Evolutionary conservation across 345 rosid species (phyloP), one percentile per base, ranked within the genome.

Genomic region (Pistacia atlantica): DNA sequence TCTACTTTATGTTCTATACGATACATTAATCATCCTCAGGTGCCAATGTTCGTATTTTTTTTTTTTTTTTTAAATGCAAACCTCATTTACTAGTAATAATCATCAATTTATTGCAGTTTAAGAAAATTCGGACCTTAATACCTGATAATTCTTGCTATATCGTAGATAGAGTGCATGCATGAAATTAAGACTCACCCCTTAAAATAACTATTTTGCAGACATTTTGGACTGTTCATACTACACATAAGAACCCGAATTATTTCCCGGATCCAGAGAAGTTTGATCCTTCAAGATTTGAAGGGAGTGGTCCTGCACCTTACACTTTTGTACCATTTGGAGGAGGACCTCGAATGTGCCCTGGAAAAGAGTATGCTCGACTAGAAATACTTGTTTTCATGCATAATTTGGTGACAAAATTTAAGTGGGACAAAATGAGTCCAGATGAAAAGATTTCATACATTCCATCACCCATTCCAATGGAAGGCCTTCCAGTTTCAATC

Each of bases 281-380:
- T 11, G 81, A 84, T 14, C 85, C 83, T 1, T 60, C 83, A 2
- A 74, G 80, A 45, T 77, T 81, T 7, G 81, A 84, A 8, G 87
- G 78, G 7, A 64, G 48, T 0, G 73, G 79, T 1, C 72, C 67
- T 4, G 77, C 78, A 18, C 75, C 86, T 22, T 75, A 37, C 76
- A 57, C 70, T 12, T 83, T 78, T 22, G 72, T 75, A 3, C 84
- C 80, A 9, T 83, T 83, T 35, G 81, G 86, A 3, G 81, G 86
- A 46, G 86, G 81, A 12, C 72, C 83, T n/a, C 38, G 77, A 31
- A 83, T 80, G 76, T 75, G 84, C 52, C 82, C 78, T 0, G 82
- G 86, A 14, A 80, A 78, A 54, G 86, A 78, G 67, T 75, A 78
- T 18, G 84, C 84, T 16, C 65, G 61, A 46, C 74, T 75, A 1